Evolutionary conservation across 2,329 filamentous ascomycete species (phyloP).

Genomic region (Hyphodiscus sp.): DNA sequence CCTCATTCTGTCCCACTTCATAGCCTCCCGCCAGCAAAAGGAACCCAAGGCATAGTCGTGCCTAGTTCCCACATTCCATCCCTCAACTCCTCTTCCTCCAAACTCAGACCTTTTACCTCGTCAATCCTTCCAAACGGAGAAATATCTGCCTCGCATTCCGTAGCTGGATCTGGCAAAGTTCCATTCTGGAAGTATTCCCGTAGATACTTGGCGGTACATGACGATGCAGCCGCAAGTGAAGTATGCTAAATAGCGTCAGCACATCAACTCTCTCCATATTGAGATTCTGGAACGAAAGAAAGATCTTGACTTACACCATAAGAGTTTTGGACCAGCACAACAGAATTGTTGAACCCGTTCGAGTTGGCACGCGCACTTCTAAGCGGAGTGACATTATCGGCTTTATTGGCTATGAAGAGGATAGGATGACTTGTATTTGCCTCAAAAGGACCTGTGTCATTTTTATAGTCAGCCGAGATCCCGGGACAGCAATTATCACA

Average conservation of each 20-base stretch:
- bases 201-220: constrained; percentile 31
- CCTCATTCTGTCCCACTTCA: too few relatives aligned
- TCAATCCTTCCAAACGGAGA: constrained; percentile 32
- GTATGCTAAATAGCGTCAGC: constrained; percentile 38
- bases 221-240: constrained; percentile 30
- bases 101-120: too few relatives aligned
- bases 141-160: constrained; percentile 41
- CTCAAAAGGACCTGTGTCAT: constrained; percentile 26
- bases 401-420: constrained; percentile 33
- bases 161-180: constrained; percentile 37
- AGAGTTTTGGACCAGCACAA: constrained; percentile 42
- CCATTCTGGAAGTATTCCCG: constrained; percentile 36
- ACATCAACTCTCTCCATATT: not conserved
- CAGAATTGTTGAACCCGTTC: constrained; percentile 37
- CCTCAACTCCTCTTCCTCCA: too few relatives aligned
- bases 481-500: too few relatives aligned
- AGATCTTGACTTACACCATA: constrained; percentile 43
- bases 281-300: not conserved
- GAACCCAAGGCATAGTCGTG: too few relatives aligned
- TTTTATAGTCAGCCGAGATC: not conserved
- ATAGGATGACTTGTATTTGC: constrained; percentile 31
- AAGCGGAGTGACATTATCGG: constrained; percentile 32
- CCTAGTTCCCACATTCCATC: too few relatives aligned
- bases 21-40: too few relatives aligned
- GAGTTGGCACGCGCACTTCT: constrained; percentile 29